Evolutionary conservation across 2,329 filamentous ascomycete genomes (phyloP).

Genomic region (Apiospora saccharicola): DNA sequence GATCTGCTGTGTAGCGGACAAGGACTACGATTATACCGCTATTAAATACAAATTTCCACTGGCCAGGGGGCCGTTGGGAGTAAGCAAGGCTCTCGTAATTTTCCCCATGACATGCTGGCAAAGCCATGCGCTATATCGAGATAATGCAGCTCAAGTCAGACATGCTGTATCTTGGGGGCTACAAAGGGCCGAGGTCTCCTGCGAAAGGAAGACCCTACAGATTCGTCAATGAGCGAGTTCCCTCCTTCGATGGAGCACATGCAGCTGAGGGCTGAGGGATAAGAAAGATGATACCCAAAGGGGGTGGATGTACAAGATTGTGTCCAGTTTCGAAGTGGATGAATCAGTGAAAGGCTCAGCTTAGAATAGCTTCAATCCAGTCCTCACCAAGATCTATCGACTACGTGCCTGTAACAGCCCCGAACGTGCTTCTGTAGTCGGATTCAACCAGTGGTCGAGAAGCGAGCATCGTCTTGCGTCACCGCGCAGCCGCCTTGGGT

Average conservation of each 20-base stretch:
- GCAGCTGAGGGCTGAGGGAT: background rate
- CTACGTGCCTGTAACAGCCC: background rate
- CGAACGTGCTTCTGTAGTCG: background rate
- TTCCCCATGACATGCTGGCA: background rate
- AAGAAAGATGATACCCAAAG: background rate
- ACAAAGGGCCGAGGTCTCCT: background rate
- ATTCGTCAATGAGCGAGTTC: background rate
- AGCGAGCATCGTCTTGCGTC: background rate
- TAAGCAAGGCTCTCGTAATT: background rate
- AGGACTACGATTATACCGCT: background rate
- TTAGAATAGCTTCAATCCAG: background rate
- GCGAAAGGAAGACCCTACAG: background rate
- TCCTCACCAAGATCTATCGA: background rate
- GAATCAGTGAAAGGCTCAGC: background rate
- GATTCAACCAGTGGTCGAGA: background rate
- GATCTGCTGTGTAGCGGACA: background rate
- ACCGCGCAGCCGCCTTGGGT: background rate
- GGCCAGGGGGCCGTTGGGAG: background rate
- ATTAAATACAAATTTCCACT: background rate
- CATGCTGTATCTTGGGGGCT: background rate
- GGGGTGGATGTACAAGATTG: background rate
- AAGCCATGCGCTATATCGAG: constrained; percentile 12
- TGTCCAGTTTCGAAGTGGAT: background rate
- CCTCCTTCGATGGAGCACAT: background rate
- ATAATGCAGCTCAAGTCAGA: background rate